Base-by-base conservation (phyloP, 2,329 filamentous ascomycete genomes). In the Trichoderma polysporum region DNA sequence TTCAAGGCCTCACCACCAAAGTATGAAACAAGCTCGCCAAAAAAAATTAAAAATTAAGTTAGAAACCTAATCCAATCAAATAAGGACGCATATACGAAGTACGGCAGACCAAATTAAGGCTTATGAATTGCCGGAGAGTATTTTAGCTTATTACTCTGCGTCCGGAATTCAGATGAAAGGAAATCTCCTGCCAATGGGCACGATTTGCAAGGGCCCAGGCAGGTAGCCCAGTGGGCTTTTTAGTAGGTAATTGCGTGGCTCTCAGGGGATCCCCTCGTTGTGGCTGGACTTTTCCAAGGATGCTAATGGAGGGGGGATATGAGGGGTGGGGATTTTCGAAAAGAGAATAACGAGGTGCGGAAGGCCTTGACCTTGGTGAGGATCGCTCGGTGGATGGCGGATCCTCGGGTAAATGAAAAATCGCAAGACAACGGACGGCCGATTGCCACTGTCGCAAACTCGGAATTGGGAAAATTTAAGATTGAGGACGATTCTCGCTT, bases 341-440 rank as follows among this genome's bases (percentile, higher is more conserved):
- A 4, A 9, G 49, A 15, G 37, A 25, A 17, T 7, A 29, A 47
- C 13, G 29, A 19, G 29, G 7, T 22, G 39, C 5, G 19, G 2
- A 2, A 17, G 59, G 9, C 22, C 17, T 57, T 67, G 47, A 68
- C 22, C 63, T 15, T 33, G 66, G 69, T 68, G 68, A 68, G 60
- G 15, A 29, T 58, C n/a, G 5, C 37, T 67, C 66, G 69, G 68
- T 69, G 61, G 45, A 17, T 69, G 76, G 76, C 68, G 71, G 58
- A 76, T 69, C 6, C 0, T 41, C 76, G 76, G 76, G 65, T 68
- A 70, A 71, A 69, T n/a, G 50, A 62, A 58, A 39, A 47, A 31
- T 17, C 13, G 60, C 49, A 41, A 47, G 71, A 73, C 70, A 68
- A 73, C 74, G 72, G 60, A 49, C 64, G 59, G 25, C 25, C 49